Percentiles rank a stretch among this genome's conserved stretches.
phyloP scores from a whole-genome alignment of 768 basidiomycete genomes.

The Austroboletus eburneus region DNA sequence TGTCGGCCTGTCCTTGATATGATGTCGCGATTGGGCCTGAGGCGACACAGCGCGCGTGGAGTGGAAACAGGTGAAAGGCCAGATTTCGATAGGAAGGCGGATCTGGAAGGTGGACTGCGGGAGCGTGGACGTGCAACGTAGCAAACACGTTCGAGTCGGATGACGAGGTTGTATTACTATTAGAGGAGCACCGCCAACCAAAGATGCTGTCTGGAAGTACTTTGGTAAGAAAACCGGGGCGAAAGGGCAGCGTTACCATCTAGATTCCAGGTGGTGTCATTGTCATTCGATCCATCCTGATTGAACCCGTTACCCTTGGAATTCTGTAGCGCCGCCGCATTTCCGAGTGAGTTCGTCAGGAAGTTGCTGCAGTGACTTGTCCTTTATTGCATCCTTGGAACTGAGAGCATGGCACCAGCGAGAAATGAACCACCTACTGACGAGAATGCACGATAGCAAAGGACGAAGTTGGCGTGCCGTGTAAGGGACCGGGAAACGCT shows the following conservation, averaged over 20 bases:
- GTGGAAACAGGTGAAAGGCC: conserved; percentile 64
- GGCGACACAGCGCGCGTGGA: conserved; percentile 23
- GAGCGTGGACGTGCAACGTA: conserved; percentile 63
- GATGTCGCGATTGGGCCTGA: conserved; percentile 34
- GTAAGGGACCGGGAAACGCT: too few species aligned
- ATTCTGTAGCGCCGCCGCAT: conserved; percentile 49
- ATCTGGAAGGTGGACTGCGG: conserved; percentile 51
- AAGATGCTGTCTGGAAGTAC: conserved; percentile 69
- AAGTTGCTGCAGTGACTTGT: conserved; percentile 60
- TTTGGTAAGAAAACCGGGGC: background rate
- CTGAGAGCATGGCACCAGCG: conserved; percentile 6
- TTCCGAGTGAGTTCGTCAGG: conserved; percentile 73
- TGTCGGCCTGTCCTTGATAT: conserved; percentile 41
- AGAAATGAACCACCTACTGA: conserved; percentile 34
- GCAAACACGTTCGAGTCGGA: conserved; percentile 15
- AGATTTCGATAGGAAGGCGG: conserved; percentile 65
- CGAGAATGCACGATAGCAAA: conserved; percentile 74
- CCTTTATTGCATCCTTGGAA: conserved; percentile 46
- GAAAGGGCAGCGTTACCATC: conserved; percentile 53
- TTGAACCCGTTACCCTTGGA: conserved; percentile 57
- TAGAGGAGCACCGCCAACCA: too few species aligned
- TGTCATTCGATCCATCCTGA: conserved; percentile 87
- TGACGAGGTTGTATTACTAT: conserved; percentile 39
- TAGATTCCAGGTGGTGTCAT: conserved; percentile 74
- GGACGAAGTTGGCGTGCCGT: conserved; percentile 68